phyloP scores from a whole-genome alignment of 371 early-diverging fungal genomes.

The Gilbertella persicaria region DNA sequence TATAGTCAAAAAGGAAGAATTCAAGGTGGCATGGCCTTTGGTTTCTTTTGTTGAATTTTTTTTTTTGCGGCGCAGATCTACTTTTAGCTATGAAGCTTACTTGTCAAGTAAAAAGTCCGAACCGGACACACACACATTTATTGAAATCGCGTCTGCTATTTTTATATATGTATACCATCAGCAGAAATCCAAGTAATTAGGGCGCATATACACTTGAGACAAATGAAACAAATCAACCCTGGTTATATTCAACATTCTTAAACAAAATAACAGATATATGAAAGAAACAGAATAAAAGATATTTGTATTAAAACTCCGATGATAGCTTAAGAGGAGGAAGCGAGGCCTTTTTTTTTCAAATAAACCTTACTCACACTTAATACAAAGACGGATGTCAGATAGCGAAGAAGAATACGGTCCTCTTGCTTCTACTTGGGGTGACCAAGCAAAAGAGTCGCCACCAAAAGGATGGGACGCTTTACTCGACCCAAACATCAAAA shows the following conservation, averaged over 20 bases:
- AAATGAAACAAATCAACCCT: no score
- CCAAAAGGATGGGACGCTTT: constrained; percentile 19
- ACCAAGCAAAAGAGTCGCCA: constrained; percentile 3
- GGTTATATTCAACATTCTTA: no score
- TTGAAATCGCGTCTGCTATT: no score
- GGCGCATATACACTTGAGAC: no score
- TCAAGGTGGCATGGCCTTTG: not conserved
- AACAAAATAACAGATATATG: no score
- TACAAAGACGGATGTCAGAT: constrained; percentile 14
- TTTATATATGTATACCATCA: no score
- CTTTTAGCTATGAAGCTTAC: not conserved
- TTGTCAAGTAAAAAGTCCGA: not conserved
- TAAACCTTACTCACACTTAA: not conserved
- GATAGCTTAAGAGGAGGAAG: no score
- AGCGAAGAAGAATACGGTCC: constrained; percentile 23
- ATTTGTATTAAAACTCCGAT: no score
- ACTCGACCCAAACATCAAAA: constrained; percentile 15
- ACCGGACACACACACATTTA: no score
- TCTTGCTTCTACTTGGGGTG: constrained; percentile 19
- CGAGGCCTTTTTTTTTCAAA: not conserved
- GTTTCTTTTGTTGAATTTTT: not conserved
- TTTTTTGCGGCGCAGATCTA: not conserved
- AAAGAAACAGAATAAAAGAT: no score
- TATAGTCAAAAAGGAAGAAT: constrained; percentile 16
- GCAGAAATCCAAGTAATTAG: no score